Evolutionary conservation across 306 rosid genomes (phyloP).

Genomic region (Abrus precatorius): DNA sequence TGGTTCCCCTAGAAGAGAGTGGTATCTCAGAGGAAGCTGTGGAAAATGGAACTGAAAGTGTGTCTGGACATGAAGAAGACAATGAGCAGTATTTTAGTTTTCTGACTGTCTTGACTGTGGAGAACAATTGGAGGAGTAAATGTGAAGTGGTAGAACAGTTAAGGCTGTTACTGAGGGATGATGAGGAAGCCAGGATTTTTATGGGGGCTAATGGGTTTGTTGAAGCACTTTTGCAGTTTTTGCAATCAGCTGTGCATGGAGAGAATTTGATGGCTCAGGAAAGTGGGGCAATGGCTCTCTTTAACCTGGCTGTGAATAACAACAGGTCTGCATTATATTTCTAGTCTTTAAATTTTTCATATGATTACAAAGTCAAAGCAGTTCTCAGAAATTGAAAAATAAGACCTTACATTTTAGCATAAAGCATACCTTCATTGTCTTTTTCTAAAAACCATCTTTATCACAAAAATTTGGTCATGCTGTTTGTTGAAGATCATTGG

Average conservation of each 20-base stretch:
- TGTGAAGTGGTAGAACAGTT: slow-evolving; percentile 81
- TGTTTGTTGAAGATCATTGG: slow-evolving; percentile 3
- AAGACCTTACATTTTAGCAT: slow-evolving; percentile 21
- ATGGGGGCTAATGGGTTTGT: slow-evolving; percentile 98
- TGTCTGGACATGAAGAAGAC: slow-evolving; percentile 60
- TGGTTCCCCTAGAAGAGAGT: slow-evolving; percentile 85
- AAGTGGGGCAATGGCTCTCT: slow-evolving; percentile 98
- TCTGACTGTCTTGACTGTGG: slow-evolving; percentile 71
- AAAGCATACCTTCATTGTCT: slow-evolving; percentile 22
- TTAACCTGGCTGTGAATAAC: slow-evolving; percentile 95
- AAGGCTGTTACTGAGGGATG: slow-evolving; percentile 84
- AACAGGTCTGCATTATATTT: slow-evolving; percentile 64
- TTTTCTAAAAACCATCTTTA: not conserved
- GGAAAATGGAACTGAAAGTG: slow-evolving; percentile 64
- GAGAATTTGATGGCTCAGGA: slow-evolving; percentile 75
- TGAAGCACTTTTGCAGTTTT: slow-evolving; percentile 79
- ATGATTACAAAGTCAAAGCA: slow-evolving; percentile 30
- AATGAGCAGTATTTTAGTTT: slow-evolving; percentile 65
- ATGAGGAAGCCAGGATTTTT: slow-evolving; percentile 87
- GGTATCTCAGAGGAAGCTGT: slow-evolving; percentile 61
- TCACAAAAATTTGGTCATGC: slow-evolving; percentile 2
- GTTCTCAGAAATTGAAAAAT: slow-evolving; percentile 37
- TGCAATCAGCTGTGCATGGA: slow-evolving; percentile 72
- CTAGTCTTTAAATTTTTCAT: slow-evolving; percentile 28
- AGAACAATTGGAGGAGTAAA: slow-evolving; percentile 66